Conservation (phyloP, 164 flowering plant species). For the Magnolia sinica region DNA sequence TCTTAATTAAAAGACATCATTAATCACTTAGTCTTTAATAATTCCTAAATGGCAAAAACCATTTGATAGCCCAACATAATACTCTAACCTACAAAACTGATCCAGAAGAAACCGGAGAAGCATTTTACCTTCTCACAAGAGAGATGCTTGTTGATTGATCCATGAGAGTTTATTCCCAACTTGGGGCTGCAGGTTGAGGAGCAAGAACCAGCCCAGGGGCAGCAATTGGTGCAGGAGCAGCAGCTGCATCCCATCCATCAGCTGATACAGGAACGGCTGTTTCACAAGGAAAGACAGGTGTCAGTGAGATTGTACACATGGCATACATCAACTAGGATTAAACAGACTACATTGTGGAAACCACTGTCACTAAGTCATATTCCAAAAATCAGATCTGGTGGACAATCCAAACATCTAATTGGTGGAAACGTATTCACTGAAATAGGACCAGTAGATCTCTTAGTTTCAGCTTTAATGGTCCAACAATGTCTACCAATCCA, state of each 20-base stretch:
- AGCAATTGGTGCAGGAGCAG: not conserved
- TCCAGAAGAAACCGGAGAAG: not conserved
- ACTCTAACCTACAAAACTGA: not conserved
- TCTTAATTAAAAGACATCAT: not conserved
- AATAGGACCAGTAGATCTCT: too few relatives aligned
- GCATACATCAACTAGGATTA: too few relatives aligned
- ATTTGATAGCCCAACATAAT: not conserved
- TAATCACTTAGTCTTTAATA: not conserved
- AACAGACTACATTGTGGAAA: too few relatives aligned
- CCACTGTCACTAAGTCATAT: too few relatives aligned
- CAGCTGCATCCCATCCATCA: constrained; percentile 12
- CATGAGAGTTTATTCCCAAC: not conserved
- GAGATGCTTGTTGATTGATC: not conserved
- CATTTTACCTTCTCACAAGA: not conserved
- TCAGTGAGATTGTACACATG: not conserved
- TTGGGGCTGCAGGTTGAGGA: not conserved
- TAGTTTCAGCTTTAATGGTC: too few relatives aligned
- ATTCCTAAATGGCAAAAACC: not conserved
- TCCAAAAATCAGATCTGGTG: too few relatives aligned
- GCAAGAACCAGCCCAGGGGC: not conserved
- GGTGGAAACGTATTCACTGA: too few relatives aligned
- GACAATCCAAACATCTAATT: too few relatives aligned
- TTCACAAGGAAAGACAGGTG: not conserved
- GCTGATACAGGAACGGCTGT: constrained; percentile 1
- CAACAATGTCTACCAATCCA: too few relatives aligned